A percentile compares a stretch with the other conserved stretches of the same genome.
These are phyloP conservation scores for Lipomyces kockii DNA, from an alignment of 805 yeast genomes.

Conservation along the genomic window DNA sequence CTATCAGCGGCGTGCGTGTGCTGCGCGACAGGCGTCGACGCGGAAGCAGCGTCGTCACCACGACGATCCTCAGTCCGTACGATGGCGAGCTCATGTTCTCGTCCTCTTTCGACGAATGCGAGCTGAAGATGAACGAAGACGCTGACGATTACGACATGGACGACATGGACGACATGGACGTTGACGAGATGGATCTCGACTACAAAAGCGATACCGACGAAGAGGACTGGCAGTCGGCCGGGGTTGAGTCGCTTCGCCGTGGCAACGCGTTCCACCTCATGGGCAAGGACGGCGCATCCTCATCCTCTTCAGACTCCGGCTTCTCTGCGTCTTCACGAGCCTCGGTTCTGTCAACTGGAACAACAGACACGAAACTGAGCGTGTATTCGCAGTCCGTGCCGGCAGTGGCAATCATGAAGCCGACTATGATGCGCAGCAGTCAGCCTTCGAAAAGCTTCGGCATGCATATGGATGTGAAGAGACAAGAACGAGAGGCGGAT, in stretches of 20 bases:
- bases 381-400: conserved; percentile 27
- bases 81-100: conserved; percentile 36
- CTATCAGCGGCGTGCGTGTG: conserved; percentile 31
- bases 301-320: conserved; percentile 26
- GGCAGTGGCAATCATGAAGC: conserved; percentile 12
- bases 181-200: conserved; percentile 24
- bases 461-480: background rate
- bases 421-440: background rate
- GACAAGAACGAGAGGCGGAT: conserved; percentile 33
- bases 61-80: conserved; percentile 33
- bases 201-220: conserved; percentile 78
- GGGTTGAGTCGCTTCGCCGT: conserved; percentile 67
- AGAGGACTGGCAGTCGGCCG: conserved; percentile 94
- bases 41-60: conserved; percentile 33
- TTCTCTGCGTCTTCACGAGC: conserved; percentile 22
- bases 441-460: conserved; percentile 11
- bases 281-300: conserved; percentile 16
- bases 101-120: conserved; percentile 30
- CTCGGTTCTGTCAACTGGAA: conserved; percentile 24
- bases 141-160: conserved; percentile 20
- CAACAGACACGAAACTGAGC: conserved; percentile 12
- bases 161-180: conserved; percentile 26
- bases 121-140: conserved; percentile 15
- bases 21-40: conserved; percentile 30
- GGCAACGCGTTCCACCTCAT: conserved; percentile 24